Evolutionary conservation across 108 stramenopile genomes (phyloP).

Genomic region (Chaetoceros tenuissimus): DNA sequence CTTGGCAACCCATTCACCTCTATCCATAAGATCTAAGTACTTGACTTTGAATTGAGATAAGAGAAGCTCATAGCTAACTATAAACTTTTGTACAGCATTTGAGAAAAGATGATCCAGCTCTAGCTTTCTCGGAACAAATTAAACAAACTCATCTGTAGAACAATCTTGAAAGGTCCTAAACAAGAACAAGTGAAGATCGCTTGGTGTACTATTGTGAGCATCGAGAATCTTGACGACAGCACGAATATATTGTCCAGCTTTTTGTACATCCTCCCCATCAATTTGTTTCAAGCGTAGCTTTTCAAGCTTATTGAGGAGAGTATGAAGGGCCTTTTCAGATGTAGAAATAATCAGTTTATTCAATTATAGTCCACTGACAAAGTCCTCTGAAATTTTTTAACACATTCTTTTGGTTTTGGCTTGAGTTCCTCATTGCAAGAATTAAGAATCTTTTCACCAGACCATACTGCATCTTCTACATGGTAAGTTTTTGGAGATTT

Average conservation of each 20-base stretch:
- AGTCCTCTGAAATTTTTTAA: background rate
- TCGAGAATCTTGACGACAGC: background rate
- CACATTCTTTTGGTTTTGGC: background rate
- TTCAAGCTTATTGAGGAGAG: background rate
- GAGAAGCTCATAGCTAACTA: no score
- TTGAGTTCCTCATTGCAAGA: background rate
- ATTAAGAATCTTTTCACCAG: background rate
- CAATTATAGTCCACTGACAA: background rate
- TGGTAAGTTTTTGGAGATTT: background rate
- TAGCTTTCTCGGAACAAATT: background rate
- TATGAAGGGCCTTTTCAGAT: background rate
- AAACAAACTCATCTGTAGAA: background rate
- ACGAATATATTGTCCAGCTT: background rate
- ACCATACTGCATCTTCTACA: background rate
- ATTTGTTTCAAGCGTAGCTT: background rate
- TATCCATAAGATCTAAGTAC: background rate
- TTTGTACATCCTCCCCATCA: background rate
- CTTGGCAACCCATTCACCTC: background rate
- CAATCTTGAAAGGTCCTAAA: background rate
- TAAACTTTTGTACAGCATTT: no score
- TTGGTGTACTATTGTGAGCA: background rate
- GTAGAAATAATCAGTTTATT: background rate
- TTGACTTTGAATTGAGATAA: background rate
- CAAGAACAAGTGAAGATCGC: background rate
- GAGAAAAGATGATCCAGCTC: no score